phyloP scores from a whole-genome alignment of 2,329 filamentous ascomycete genomes.

The Alternaria rosae region DNA sequence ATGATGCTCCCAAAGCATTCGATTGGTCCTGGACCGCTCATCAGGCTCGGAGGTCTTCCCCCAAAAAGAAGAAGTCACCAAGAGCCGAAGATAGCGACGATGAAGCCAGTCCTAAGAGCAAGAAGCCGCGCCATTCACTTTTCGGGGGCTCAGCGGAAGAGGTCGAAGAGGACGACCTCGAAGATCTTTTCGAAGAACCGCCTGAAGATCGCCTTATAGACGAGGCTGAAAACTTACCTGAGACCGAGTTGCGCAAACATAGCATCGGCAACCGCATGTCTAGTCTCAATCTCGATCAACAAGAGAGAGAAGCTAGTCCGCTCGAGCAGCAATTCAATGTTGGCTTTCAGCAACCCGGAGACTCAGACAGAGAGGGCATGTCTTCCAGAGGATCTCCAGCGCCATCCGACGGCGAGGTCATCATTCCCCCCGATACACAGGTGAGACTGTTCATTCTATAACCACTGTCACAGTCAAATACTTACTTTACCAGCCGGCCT shows the following conservation, averaged over 20 bases:
- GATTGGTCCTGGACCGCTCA: slow-evolving; percentile 12
- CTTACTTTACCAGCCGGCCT: slow-evolving; percentile 22
- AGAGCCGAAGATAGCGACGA: slow-evolving; percentile 1
- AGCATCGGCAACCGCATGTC: slow-evolving; percentile 21
- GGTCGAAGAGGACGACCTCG: not conserved
- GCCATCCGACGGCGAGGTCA: slow-evolving; percentile 16
- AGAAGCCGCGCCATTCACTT: slow-evolving; percentile 25
- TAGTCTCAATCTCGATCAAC: slow-evolving; percentile 19
- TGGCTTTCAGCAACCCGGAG: slow-evolving; percentile 11
- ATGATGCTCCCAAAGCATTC: slow-evolving; percentile 14
- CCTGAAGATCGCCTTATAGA: not conserved
- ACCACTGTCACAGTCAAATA: not conserved
- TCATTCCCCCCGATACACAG: slow-evolving; percentile 21
- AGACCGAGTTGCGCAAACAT: not conserved
- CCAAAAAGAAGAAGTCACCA: slow-evolving; percentile 16
- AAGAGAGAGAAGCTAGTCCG: not conserved
- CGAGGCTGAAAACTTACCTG: not conserved
- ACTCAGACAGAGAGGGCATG: slow-evolving; percentile 10
- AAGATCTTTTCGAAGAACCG: not conserved
- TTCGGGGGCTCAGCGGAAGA: slow-evolving; percentile 17
- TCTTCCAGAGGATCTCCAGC: slow-evolving; percentile 13
- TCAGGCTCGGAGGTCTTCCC: not conserved
- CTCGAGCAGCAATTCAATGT: slow-evolving; percentile 1
- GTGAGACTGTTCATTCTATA: not conserved
- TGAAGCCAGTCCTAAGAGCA: slow-evolving; percentile 9